Evolutionary conservation across 495 filamentous ascomycete species (phyloP), one percentile per base, ranked within the genome.

Genomic region (Terfezia claveryi): DNA sequence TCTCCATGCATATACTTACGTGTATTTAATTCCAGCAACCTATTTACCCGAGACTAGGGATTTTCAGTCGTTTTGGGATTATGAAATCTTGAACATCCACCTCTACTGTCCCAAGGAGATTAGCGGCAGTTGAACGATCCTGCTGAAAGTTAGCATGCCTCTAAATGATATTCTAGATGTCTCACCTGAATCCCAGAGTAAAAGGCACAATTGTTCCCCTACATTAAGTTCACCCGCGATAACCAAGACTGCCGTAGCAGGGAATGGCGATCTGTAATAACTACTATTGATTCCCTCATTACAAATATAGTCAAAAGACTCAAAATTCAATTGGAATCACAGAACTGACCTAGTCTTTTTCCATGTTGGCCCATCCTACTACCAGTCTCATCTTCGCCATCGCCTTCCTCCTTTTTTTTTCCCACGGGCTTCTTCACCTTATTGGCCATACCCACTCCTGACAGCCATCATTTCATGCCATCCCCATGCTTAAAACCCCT

Each of bases 341-440:
- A 20, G 6, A 4, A 14, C 8, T 14, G 17, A 9, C 41, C 41
- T 46, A 14, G 41, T 4, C 17, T 46, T 46, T 85, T 51, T 80
- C 78, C 60, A 83, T 82, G 56, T 85, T 85, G n/a, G 77, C 79
- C 79, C 82, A 86, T 10, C 76, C 79, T 14, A 83, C 75, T 10
- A 5, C 80, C 80, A 57, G 75, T 71, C 12, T 51, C 50, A 1
- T 32, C 50, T 27, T 32, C 5, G 27, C 12, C n/a, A 51, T 23
- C 23, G 23, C 20, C 50, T 51, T 23, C 27, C 23, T 20, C 11
- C 14, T 12, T 4, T 32, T 4, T 10, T 16, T 10, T 16, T 2
- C 16, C 27, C 16, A 12, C 14, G 23, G 12, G 6, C 27, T 51
- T 20, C 50, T 10, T 27, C 16, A 51, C 9, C 37, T 80, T 54